Conservation (phyloP, 2,329 filamentous ascomycete genomes). For the Penicillium rolfsii region DNA sequence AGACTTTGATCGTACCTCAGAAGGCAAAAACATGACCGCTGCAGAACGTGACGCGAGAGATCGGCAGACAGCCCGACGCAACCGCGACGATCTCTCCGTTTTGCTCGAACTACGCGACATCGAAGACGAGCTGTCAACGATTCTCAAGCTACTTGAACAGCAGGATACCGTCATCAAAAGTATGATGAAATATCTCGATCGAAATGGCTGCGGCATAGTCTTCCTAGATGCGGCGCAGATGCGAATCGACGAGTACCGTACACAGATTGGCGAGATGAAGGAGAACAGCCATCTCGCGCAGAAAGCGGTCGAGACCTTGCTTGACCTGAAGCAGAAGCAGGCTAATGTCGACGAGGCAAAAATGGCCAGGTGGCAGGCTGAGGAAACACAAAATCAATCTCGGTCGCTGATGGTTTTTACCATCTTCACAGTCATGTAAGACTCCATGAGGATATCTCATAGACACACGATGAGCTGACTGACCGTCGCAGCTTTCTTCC, state of each 20-base stretch:
- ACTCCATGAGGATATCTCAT: not conserved
- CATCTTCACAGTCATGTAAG: constrained; percentile 65
- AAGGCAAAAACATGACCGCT: constrained; percentile 37
- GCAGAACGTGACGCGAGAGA: constrained; percentile 49
- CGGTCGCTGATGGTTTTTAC: constrained; percentile 61
- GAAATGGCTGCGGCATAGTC: constrained; percentile 48
- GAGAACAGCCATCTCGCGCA: constrained; percentile 61
- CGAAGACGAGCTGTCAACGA: constrained; percentile 64
- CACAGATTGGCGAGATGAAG: constrained; percentile 61
- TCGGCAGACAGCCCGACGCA: constrained; percentile 57
- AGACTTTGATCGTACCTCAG: constrained; percentile 34
- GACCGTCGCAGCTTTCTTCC: constrained; percentile 55
- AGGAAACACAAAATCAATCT: constrained; percentile 65
- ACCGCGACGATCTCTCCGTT: constrained; percentile 65
- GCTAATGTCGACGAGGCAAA: constrained; percentile 69
- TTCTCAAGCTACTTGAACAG: constrained; percentile 61
- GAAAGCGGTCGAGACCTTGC: constrained; percentile 67
- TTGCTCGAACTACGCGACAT: constrained; percentile 66
- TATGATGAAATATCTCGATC: constrained; percentile 41
- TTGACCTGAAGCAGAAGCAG: constrained; percentile 69
- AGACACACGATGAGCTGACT: not conserved
- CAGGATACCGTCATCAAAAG: constrained; percentile 56
- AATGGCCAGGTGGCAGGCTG: constrained; percentile 64
- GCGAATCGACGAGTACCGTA: constrained; percentile 59
- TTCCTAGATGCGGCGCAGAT: constrained; percentile 59